A percentile compares a stretch with the other conserved stretches of the same genome.
These are phyloP conservation scores for Podila horticola DNA, from an alignment of 192 early-diverging fungal genomes.

Conservation along the genomic window DNA sequence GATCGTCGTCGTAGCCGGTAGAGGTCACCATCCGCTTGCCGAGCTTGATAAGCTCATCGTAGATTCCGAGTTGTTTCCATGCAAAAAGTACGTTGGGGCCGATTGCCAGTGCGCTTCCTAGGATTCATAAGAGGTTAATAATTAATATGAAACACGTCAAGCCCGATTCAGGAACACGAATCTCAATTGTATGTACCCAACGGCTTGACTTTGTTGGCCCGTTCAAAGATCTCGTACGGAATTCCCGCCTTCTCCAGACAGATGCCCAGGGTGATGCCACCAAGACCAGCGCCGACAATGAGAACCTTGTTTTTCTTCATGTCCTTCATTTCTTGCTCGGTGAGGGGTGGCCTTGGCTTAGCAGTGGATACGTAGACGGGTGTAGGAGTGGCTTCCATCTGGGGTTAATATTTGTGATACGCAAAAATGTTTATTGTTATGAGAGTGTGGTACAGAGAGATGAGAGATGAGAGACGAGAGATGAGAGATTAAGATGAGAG, in stretches of 20 bases:
- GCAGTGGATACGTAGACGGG: not conserved
- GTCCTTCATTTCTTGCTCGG: not conserved
- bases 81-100: no score
- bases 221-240: not conserved
- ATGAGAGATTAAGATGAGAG: no score
- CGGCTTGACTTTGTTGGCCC: not conserved
- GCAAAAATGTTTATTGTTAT: no score
- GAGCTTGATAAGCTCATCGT: no score
- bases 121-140: not conserved
- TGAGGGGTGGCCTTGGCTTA: not conserved
- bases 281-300: conserved; percentile 1
- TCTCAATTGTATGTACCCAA: not conserved
- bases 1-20: no score
- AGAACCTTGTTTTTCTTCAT: not conserved
- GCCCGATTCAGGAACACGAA: no score
- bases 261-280: not conserved
- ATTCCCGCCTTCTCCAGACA: not conserved
- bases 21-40: no score
- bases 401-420: no score
- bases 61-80: no score
- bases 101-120: no score
- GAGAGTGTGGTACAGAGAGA: no score
- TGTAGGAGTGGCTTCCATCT: not conserved
- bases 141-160: not conserved
- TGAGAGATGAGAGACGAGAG: no score